Evolutionary conservation across 108 stramenopile species (phyloP).

Genomic region (Fistulifera solaris): DNA sequence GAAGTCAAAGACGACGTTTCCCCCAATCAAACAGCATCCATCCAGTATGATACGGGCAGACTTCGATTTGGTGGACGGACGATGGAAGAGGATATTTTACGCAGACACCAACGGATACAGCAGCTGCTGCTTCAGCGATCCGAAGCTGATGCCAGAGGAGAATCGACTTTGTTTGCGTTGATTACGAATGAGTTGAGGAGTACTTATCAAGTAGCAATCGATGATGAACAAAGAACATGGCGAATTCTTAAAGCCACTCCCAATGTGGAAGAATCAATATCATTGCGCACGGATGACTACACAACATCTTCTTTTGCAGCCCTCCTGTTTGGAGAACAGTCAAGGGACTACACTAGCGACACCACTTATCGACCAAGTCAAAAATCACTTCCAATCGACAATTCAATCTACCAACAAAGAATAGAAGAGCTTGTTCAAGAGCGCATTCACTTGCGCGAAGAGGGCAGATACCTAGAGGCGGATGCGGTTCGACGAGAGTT

Average conservation of each 20-base stretch:
- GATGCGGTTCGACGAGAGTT: constrained; percentile 9
- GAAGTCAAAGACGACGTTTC: not conserved
- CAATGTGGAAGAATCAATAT: not conserved
- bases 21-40: not conserved
- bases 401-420: not conserved
- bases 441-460: not conserved
- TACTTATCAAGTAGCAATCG: not conserved
- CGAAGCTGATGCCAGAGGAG: no score
- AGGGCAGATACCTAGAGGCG: constrained; percentile 5
- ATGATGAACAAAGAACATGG: constrained; percentile 4
- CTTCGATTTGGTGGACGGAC: not conserved
- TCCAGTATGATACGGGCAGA: not conserved
- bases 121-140: not conserved
- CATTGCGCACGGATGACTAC: not conserved
- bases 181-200: no score
- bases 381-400: not conserved
- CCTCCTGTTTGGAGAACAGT: not conserved
- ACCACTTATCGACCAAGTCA: not conserved
- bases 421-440: constrained; percentile 1
- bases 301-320: not conserved
- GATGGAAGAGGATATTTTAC: not conserved
- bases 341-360: no score
- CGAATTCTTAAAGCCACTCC: not conserved
- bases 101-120: not conserved
- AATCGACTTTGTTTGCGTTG: no score